Conservation (phyloP, 2,329 filamentous ascomycete species). For the Coleophoma cylindrospora region DNA sequence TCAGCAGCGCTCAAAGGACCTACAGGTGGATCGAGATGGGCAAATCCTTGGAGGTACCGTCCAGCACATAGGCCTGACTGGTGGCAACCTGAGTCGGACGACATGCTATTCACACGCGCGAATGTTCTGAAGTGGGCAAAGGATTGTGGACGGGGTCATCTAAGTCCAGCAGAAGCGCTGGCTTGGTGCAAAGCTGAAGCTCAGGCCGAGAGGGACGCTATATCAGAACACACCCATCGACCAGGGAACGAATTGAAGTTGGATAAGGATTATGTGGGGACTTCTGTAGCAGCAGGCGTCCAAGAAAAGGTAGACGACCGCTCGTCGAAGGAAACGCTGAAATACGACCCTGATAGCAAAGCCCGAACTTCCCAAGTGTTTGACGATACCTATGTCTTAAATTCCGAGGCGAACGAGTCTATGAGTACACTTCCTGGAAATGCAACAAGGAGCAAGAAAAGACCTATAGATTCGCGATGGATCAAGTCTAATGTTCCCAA, state of each 20-base stretch:
- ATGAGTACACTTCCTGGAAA: neutral
- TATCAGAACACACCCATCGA: neutral
- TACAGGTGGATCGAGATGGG: slow-evolving; percentile 48
- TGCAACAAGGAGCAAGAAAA: slow-evolving; percentile 10
- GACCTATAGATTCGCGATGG: slow-evolving; percentile 18
- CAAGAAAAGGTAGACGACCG: too few species aligned
- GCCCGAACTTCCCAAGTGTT: too few species aligned
- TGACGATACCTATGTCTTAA: too few species aligned
- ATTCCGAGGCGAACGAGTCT: too few species aligned
- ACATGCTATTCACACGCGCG: slow-evolving; percentile 16
- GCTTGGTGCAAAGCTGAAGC: slow-evolving; percentile 14
- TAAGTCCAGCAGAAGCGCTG: slow-evolving; percentile 15
- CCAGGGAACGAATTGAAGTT: too few species aligned
- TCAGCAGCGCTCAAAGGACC: slow-evolving; percentile 59
- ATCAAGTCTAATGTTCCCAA: slow-evolving; percentile 24
- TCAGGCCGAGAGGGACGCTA: slow-evolving; percentile 8
- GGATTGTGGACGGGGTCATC: slow-evolving; percentile 14
- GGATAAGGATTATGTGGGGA: too few species aligned
- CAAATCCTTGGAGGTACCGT: slow-evolving; percentile 44
- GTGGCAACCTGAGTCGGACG: slow-evolving; percentile 16
- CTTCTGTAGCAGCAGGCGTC: too few species aligned
- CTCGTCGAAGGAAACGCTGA: too few species aligned
- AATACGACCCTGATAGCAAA: too few species aligned
- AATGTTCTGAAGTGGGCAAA: slow-evolving; percentile 15
- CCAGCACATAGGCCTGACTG: slow-evolving; percentile 13